These are phyloP conservation scores for Boletus rubescentipes DNA, from an alignment of 768 basidiomycete genomes.

Conservation along the genomic window DNA sequence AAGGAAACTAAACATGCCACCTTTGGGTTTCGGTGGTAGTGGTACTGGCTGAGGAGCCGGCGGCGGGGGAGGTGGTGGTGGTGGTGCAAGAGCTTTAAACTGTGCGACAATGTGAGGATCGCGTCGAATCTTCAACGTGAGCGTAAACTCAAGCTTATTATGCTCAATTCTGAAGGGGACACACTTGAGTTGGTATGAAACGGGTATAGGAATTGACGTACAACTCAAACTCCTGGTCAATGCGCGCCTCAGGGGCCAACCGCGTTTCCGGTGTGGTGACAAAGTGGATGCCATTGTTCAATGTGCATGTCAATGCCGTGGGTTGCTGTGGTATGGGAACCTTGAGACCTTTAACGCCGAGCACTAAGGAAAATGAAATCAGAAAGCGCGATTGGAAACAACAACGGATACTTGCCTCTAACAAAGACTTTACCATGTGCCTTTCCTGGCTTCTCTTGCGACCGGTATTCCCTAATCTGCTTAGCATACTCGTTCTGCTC, in stretches of 20 bases:
- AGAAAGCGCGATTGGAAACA: background rate
- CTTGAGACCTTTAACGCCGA: slow-evolving; percentile 69
- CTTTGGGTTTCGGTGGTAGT: slow-evolving; percentile 54
- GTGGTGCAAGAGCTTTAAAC: slow-evolving; percentile 60
- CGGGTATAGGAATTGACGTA: slow-evolving; percentile 38
- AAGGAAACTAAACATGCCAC: slow-evolving; percentile 75
- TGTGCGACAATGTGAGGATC: slow-evolving; percentile 84
- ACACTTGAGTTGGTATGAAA: background rate
- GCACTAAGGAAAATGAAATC: slow-evolving; percentile 45
- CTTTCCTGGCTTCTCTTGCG: slow-evolving; percentile 75
- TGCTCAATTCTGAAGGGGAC: slow-evolving; percentile 70
- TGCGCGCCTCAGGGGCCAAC: slow-evolving; percentile 56
- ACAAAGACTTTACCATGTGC: slow-evolving; percentile 93
- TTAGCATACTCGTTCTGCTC: slow-evolving; percentile 91
- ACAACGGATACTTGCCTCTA: slow-evolving; percentile 54
- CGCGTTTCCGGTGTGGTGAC: slow-evolving; percentile 83
- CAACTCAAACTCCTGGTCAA: slow-evolving; percentile 92
- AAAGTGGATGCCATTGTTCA: slow-evolving; percentile 97
- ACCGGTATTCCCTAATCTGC: slow-evolving; percentile 79
- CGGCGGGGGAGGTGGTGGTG: slow-evolving; percentile 48
- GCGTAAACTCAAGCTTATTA: slow-evolving; percentile 91
- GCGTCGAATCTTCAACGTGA: slow-evolving; percentile 82
- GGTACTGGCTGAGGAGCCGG: slow-evolving; percentile 41
- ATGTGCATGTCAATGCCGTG: slow-evolving; percentile 77
- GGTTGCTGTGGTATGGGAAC: slow-evolving; percentile 77